Evolutionary conservation across 2,329 filamentous ascomycete genomes (phyloP).

Genomic region (Alternaria rosae): DNA sequence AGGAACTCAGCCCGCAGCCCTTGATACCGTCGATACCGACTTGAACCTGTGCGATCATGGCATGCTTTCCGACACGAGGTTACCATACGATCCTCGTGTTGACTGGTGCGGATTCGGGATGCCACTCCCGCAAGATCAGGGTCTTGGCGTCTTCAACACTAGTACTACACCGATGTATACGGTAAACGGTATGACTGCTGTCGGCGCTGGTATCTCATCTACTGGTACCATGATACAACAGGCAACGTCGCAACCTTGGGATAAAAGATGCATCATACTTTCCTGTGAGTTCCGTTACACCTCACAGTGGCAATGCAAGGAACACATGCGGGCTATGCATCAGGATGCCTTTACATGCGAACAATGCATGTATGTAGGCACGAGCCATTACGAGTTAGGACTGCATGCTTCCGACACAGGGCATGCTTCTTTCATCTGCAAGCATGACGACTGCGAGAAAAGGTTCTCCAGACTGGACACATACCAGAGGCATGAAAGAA

Average conservation of each 20-base stretch:
- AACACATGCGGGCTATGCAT: neutral
- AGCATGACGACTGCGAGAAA: neutral
- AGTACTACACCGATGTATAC: too few species aligned
- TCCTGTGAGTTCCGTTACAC: neutral
- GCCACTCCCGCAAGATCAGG: too few species aligned
- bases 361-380: neutral
- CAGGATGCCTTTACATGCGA: neutral
- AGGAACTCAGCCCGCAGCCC: too few species aligned
- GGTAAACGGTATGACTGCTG: too few species aligned
- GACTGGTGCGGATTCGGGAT: too few species aligned
- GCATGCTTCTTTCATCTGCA: neutral
- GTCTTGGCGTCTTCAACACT: too few species aligned
- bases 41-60: too few species aligned
- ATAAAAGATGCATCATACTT: neutral
- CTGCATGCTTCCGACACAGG: accelerated
- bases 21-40: too few species aligned
- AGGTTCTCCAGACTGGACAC: neutral
- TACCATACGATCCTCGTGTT: too few species aligned
- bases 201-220: neutral
- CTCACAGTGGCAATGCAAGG: accelerated
- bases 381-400: accelerated
- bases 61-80: too few species aligned
- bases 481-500: neutral
- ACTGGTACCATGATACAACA: neutral
- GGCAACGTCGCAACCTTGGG: too few species aligned